Base-by-base conservation (phyloP, 305 asterid genomes). In the Nicotiana rustica region DNA sequence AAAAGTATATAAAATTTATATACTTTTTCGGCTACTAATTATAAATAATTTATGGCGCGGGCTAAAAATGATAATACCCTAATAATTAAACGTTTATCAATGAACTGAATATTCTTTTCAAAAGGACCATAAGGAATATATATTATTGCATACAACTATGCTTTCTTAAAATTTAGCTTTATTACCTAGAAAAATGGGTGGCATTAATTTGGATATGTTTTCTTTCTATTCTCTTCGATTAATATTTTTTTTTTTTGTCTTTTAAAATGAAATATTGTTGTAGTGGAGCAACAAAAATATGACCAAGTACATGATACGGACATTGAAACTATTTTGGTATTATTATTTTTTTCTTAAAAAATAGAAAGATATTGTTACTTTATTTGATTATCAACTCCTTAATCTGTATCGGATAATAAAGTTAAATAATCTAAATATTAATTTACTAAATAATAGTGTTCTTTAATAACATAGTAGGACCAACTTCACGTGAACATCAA, bases 401-500 rank as follows among this genome's bases (percentile, higher is more conserved):
- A 81, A 85, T 83, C 69, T 68, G 19, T 21, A 70, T 14, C 55
- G 4, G 79, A 73, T 73, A 73, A 73, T 25, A 56, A 67, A 78
- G 83, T 80, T 83, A 77, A 78, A 65, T 19, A 82, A 56, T 84
- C 56, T 14, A 69, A 64, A 29, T 69, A 2, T 82, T 73, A 86
- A 77, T 81, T 61, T 81, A 38, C 33, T 65, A 29, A 67, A 60
- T 57, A 55, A 5, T 15, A 79, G 82, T 84, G 67, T 81, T 85
- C 68, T 70, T 21, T 69, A 61, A 35, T 67, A 73, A 76, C 82
- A 64, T 66, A 21, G 87, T 88, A 82, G 90, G 90, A 44, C 90
- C 90, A 79, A 61, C 14, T 80, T 87, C 90, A 85, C 88, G 90
- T 88, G 90, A 85, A 81, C 82, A 36, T 76, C 77, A 59, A 79